Percentiles rank a stretch among this genome's conserved stretches.
Evolutionary conservation across 352 stramenopile species (phyloP).

Genomic region (Saprolegnia diclina): DNA sequence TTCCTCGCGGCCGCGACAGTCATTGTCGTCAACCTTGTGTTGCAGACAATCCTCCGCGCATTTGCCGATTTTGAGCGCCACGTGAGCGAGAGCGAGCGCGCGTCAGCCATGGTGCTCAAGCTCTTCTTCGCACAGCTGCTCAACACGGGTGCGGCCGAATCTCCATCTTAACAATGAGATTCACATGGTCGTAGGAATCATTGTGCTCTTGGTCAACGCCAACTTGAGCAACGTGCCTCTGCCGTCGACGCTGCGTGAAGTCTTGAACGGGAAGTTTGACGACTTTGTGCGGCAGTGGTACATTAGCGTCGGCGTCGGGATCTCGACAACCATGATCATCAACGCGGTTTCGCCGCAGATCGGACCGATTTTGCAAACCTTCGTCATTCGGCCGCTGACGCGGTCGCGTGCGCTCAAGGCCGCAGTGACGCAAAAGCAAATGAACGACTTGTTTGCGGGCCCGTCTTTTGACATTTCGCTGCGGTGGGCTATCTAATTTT

Average conservation of each 20-base stretch:
- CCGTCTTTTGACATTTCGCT: slow-evolving; percentile 72
- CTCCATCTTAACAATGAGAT: neutral
- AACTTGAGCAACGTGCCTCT: slow-evolving; percentile 42
- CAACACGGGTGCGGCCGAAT: slow-evolving; percentile 48
- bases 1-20: slow-evolving; percentile 57
- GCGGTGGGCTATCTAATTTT: slow-evolving; percentile 19
- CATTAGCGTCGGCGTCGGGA: slow-evolving; percentile 75
- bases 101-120: slow-evolving; percentile 67
- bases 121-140: slow-evolving; percentile 79
- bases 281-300: slow-evolving; percentile 87
- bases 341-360: slow-evolving; percentile 68
- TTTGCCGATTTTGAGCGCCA: slow-evolving; percentile 74
- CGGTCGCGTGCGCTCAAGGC: slow-evolving; percentile 38
- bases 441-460: slow-evolving; percentile 74
- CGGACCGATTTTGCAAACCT: slow-evolving; percentile 55
- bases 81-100: slow-evolving; percentile 75
- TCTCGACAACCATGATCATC: slow-evolving; percentile 84
- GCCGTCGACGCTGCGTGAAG: slow-evolving; percentile 32
- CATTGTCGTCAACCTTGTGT: slow-evolving; percentile 69
- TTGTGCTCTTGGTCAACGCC: slow-evolving; percentile 76
- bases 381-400: slow-evolving; percentile 47
- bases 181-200: slow-evolving; percentile 34
- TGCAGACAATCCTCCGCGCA: slow-evolving; percentile 61
- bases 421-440: slow-evolving; percentile 66
- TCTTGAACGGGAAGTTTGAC: slow-evolving; percentile 69